A percentile compares a stretch with the other conserved stretches of the same genome.
Conservation (phyloP, 192 early-diverging fungal species). For the Backusella macrospora region DNA sequence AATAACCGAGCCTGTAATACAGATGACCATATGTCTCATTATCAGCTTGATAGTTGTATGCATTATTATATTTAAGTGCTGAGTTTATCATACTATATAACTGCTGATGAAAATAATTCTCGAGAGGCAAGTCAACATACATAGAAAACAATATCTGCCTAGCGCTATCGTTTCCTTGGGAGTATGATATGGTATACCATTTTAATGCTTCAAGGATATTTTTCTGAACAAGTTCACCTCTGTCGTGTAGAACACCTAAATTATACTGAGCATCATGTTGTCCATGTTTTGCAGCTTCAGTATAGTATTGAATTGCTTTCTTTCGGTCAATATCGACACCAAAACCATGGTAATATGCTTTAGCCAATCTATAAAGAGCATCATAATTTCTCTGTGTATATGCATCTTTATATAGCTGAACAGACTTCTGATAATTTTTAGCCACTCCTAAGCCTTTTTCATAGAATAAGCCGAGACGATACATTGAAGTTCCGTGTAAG, state of each 20-base stretch:
- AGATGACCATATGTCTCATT: not conserved
- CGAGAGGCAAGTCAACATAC: not conserved
- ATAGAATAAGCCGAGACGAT: constrained; percentile 4
- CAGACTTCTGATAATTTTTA: not conserved
- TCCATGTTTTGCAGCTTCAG: not conserved
- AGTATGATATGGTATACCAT: not conserved
- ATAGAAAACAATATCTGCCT: not conserved
- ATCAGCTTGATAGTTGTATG: not conserved
- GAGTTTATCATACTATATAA: not conserved
- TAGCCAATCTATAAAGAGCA: not conserved
- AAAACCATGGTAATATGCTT: not conserved
- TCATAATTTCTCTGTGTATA: not conserved
- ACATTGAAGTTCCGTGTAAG: not conserved
- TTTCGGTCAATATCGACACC: not conserved
- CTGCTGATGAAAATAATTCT: not conserved
- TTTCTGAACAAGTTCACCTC: not conserved
- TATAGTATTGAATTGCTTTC: not conserved
- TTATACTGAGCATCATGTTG: not conserved
- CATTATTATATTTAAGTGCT: not conserved
- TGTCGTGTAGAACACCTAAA: not conserved
- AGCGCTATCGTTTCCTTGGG: not conserved
- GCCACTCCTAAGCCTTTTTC: not conserved
- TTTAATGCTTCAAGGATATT: not conserved
- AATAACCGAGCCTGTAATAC: not conserved
- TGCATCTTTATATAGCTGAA: not conserved